phyloP scores from a whole-genome alignment of 306 rosid genomes.

The Echinosophora koreensis region DNA sequence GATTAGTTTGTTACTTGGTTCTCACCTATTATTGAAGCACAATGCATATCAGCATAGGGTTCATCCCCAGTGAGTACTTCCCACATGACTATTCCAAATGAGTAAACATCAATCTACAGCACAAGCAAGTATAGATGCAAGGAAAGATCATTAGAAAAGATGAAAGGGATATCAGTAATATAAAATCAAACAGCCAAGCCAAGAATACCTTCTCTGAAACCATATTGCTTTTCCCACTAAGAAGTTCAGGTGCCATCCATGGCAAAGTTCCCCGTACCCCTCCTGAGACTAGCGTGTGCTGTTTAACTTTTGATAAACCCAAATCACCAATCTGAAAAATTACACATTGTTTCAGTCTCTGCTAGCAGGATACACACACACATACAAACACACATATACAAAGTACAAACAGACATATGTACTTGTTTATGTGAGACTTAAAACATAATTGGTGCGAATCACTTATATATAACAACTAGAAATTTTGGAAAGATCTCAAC shows the following conservation, averaged over 20 bases:
- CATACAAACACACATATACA: too few relatives aligned
- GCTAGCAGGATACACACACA: conserved; percentile 1
- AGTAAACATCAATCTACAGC: conserved; percentile 94
- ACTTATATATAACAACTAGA: not conserved
- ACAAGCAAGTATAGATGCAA: conserved; percentile 44
- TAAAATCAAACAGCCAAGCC: conserved; percentile 32
- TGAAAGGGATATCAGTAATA: conserved; percentile 24
- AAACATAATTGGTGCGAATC: not conserved
- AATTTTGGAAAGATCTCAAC: not conserved
- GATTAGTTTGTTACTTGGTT: conserved; percentile 40
- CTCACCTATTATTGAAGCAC: conserved; percentile 99
- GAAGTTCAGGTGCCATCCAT: conserved; percentile 99
- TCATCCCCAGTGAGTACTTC: conserved; percentile 96
- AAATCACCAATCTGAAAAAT: conserved; percentile 90
- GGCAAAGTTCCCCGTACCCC: conserved; percentile 99
- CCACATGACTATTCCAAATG: conserved; percentile 99
- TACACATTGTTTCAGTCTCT: conserved; percentile 44
- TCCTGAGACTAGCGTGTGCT: conserved; percentile 96
- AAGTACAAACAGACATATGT: too few relatives aligned
- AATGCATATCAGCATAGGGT: conserved; percentile 96
- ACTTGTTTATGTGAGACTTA: not conserved
- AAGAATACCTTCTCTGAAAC: conserved; percentile 89
- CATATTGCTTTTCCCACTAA: conserved; percentile 97
- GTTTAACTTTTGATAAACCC: conserved; percentile 98
- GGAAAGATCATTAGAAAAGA: conserved; percentile 43